phyloP scores from a whole-genome alignment of 75 land plant species.

The Pinus tabuliformis region DNA sequence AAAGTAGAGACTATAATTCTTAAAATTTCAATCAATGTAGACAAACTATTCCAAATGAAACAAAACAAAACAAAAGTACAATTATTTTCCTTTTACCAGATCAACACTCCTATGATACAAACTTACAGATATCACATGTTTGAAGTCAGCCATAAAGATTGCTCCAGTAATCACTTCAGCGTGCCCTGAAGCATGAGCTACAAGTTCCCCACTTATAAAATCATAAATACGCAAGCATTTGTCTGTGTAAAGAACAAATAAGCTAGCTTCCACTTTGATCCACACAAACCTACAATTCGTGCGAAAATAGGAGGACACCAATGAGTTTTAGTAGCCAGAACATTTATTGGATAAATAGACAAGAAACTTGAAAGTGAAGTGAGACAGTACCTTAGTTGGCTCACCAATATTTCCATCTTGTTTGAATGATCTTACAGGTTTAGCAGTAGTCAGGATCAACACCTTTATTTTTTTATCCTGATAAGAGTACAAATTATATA shows the following conservation, averaged over 20 bases:
- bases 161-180: constrained; percentile 75
- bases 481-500: constrained; percentile 4
- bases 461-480: constrained; percentile 75
- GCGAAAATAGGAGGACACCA: background rate
- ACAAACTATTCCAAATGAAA: background rate
- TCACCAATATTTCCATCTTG: constrained; percentile 61
- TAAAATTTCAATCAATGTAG: background rate
- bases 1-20: background rate
- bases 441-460: constrained; percentile 50
- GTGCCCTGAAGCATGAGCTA: constrained; percentile 66
- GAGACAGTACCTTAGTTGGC: constrained; percentile 55
- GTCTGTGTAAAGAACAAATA: constrained; percentile 65
- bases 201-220: constrained; percentile 55
- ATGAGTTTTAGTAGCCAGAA: background rate
- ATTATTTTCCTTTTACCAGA: no score
- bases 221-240: constrained; percentile 62
- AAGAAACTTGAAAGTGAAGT: background rate
- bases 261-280: constrained; percentile 75
- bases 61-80: background rate
- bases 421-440: constrained; percentile 51
- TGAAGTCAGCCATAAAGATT: constrained; percentile 60
- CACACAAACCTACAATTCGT: constrained; percentile 41
- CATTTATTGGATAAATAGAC: background rate
- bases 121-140: constrained; percentile 64
- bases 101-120: no score